phyloP scores from a whole-genome alignment of 257 asterid genomes.

The Mentha longifolia region DNA sequence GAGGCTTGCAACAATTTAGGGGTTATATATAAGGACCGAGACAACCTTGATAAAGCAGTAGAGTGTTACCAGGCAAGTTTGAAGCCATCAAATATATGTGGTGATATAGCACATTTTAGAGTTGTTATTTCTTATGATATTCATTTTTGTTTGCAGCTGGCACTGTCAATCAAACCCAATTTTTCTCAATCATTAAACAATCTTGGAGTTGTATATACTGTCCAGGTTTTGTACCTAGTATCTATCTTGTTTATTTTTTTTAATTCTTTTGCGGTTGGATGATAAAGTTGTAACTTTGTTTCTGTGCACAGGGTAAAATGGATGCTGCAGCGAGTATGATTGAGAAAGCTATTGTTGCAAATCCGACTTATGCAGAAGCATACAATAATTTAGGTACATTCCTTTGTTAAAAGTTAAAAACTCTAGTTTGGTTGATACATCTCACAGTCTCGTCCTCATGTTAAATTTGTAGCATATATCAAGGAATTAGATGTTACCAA shows the following conservation, averaged over 20 bases:
- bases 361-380: slow-evolving; percentile 99
- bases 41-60: slow-evolving; percentile 99
- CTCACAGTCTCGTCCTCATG: slow-evolving; percentile 15
- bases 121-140: slow-evolving; percentile 30
- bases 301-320: slow-evolving; percentile 85
- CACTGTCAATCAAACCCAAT: slow-evolving; percentile 92
- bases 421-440: slow-evolving; percentile 2
- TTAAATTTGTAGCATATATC: slow-evolving; percentile 16
- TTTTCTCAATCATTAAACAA: slow-evolving; percentile 98
- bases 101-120: slow-evolving; percentile 15
- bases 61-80: slow-evolving; percentile 93
- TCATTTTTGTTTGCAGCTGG: slow-evolving; percentile 63
- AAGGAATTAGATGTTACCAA: slow-evolving; percentile 2
- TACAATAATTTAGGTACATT: slow-evolving; percentile 88
- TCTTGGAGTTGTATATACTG: slow-evolving; percentile 99
- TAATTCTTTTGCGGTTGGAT: not conserved
- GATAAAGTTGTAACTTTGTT: slow-evolving; percentile 25
- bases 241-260: slow-evolving; percentile 12
- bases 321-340: slow-evolving; percentile 98
- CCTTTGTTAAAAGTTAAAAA: slow-evolving; percentile 7
- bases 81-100: slow-evolving; percentile 34
- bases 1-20: slow-evolving; percentile 99
- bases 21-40: slow-evolving; percentile 95
- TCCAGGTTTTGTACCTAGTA: slow-evolving; percentile 69
- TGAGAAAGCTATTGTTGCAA: slow-evolving; percentile 96